phyloP scores from a whole-genome alignment of 2,329 filamentous ascomycete species.

The Biscogniauxia marginata region DNA sequence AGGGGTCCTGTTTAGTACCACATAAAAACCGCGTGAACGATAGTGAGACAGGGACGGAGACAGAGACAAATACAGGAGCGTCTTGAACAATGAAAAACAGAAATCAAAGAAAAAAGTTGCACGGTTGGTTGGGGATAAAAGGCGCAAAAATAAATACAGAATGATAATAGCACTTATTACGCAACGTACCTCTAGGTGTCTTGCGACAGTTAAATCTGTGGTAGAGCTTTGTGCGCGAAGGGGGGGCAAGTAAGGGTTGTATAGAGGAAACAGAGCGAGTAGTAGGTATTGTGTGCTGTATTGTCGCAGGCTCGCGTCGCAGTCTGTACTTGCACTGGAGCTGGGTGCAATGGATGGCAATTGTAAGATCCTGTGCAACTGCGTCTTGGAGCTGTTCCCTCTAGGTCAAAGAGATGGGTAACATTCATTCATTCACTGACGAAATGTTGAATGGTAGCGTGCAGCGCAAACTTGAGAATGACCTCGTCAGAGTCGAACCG shows the following conservation, averaged over 20 bases:
- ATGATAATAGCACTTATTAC: not conserved
- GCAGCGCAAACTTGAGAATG: not conserved
- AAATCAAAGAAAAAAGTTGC: not conserved
- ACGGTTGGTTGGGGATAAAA: not conserved
- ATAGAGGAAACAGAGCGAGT: constrained; percentile 4
- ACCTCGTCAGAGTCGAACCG: not conserved
- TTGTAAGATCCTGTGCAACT: constrained; percentile 15
- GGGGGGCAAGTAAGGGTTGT: not conserved
- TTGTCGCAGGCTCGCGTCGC: constrained; percentile 17
- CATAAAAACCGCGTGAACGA: constrained; percentile 9
- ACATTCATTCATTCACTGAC: constrained; percentile 1
- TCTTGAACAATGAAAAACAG: not conserved
- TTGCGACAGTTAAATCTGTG: not conserved
- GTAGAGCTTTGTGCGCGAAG: not conserved
- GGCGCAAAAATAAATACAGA: not conserved
- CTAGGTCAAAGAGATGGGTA: not conserved
- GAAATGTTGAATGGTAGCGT: not conserved
- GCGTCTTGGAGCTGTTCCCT: constrained; percentile 5
- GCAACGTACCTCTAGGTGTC: not conserved
- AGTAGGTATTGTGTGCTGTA: constrained; percentile 13
- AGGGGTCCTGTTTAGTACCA: constrained; percentile 21
- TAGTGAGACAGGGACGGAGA: constrained; percentile 4
- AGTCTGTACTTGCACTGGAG: not conserved
- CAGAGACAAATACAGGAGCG: not conserved
- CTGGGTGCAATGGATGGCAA: constrained; percentile 15